Percentiles rank a stretch among this genome's conserved stretches.
Conservation (phyloP, 768 basidiomycete genomes). For the Auricularia sp. region DNA sequence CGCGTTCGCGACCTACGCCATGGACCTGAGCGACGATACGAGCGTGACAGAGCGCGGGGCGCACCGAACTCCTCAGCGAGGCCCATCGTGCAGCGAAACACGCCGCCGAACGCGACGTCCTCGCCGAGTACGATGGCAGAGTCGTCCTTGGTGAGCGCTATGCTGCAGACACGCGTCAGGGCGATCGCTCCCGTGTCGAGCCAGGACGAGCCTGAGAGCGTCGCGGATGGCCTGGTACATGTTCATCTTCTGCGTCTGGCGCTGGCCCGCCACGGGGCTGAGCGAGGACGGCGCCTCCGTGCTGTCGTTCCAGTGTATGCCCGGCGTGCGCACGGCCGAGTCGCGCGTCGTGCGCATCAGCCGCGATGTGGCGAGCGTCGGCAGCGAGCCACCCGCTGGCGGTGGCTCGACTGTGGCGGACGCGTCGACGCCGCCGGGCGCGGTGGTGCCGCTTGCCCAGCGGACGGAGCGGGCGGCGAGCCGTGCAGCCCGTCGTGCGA, state of each 20-base stretch:
- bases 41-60: conserved; percentile 13
- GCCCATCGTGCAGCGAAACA: conserved; percentile 91
- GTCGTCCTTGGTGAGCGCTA: conserved; percentile 76
- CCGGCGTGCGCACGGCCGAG: conserved; percentile 59
- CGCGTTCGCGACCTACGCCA: conserved; percentile 65
- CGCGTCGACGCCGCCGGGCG: conserved; percentile 31
- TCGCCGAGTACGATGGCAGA: conserved; percentile 84
- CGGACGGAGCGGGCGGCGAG: conserved; percentile 17
- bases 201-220: conserved; percentile 56
- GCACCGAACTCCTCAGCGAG: conserved; percentile 86
- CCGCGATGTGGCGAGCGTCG: conserved; percentile 59
- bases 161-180: conserved; percentile 31
- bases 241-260: conserved; percentile 93
- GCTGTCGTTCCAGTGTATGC: conserved; percentile 60
- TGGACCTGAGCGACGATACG: background rate
- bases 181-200: background rate
- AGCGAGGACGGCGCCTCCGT: conserved; percentile 32
- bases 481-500: conserved; percentile 10
- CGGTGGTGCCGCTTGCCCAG: conserved; percentile 2
- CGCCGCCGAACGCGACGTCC: conserved; percentile 88
- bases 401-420: conserved; percentile 52
- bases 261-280: conserved; percentile 47
- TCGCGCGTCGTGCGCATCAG: conserved; percentile 59
- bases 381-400: conserved; percentile 70
- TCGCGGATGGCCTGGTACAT: conserved; percentile 87